Conservation (phyloP, 2,329 filamentous ascomycete genomes). For the Fusarium sp. region DNA sequence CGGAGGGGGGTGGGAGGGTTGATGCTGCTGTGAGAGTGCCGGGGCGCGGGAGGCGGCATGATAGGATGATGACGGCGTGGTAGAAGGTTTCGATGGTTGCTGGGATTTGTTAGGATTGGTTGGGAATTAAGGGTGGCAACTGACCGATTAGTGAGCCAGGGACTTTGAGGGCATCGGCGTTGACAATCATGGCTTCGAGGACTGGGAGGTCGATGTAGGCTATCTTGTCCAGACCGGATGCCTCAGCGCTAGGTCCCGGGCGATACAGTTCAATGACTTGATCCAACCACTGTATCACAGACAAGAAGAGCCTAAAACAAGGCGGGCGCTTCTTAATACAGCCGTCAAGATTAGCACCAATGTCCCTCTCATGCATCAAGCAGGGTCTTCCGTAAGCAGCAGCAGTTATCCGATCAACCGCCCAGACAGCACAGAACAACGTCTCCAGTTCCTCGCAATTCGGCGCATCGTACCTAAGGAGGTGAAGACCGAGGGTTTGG, state of each 20-base stretch:
- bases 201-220: constrained; percentile 67
- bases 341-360: constrained; percentile 65
- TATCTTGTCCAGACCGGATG: constrained; percentile 58
- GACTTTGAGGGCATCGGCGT: constrained; percentile 65
- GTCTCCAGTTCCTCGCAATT: constrained; percentile 61
- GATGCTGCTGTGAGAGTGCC: constrained; percentile 57
- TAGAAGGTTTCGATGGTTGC: constrained; percentile 74
- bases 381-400: constrained; percentile 72
- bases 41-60: constrained; percentile 66
- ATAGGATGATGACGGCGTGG: constrained; percentile 73
- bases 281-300: constrained; percentile 68
- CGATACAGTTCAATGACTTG: constrained; percentile 72
- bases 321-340: constrained; percentile 66
- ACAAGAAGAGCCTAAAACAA: constrained; percentile 69
- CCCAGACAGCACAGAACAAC: constrained; percentile 72
- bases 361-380: constrained; percentile 71
- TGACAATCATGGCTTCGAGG: constrained; percentile 69
- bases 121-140: constrained; percentile 19
- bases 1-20: constrained; percentile 62
- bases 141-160: constrained; percentile 64
- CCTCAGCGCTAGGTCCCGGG: constrained; percentile 61
- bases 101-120: constrained; percentile 49
- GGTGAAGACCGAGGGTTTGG: constrained; percentile 68
- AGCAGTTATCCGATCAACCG: constrained; percentile 70
- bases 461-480: constrained; percentile 58